Conservation (phyloP, 2,329 filamentous ascomycete genomes). For the Alternaria viburni region DNA sequence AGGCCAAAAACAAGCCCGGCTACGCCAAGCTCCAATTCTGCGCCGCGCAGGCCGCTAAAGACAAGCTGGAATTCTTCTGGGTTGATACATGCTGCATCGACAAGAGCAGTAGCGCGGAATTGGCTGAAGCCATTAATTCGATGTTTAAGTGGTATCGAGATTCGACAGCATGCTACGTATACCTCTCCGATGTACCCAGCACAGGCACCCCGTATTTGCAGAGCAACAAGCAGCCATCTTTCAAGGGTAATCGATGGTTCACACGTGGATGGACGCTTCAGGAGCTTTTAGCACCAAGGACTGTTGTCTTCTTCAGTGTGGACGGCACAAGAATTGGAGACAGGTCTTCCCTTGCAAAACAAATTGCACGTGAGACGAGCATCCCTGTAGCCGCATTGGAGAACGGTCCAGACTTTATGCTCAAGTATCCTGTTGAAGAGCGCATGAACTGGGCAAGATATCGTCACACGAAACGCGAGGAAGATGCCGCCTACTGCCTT, state of each 20-base stretch:
- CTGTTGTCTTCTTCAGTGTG: neutral
- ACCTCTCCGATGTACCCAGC: neutral
- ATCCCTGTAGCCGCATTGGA: neutral
- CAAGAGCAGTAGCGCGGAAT: slow-evolving; percentile 1
- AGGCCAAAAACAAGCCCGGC: neutral
- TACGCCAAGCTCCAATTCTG: neutral
- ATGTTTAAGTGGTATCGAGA: neutral
- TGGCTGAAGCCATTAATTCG: slow-evolving; percentile 1
- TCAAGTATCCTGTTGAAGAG: slow-evolving; percentile 1
- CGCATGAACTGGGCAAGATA: slow-evolving; percentile 14
- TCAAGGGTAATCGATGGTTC: neutral
- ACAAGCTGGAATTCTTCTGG: slow-evolving; percentile 3
- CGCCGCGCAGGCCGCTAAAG: neutral
- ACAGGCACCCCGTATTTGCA: neutral
- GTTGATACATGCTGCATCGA: slow-evolving; percentile 13
- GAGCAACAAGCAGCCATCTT: neutral
- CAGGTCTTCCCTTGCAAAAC: neutral
- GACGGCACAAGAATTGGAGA: neutral
- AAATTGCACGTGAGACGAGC: neutral
- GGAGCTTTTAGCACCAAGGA: neutral
- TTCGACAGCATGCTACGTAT: slow-evolving; percentile 1
- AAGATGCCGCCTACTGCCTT: slow-evolving; percentile 40
- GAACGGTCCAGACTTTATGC: neutral
- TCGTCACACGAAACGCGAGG: slow-evolving; percentile 17
- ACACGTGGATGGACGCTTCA: slow-evolving; percentile 4